Percentiles rank a stretch among this genome's conserved stretches.
Conservation (phyloP, 306 rosid genomes). For the Mimosa bimucronata region DNA sequence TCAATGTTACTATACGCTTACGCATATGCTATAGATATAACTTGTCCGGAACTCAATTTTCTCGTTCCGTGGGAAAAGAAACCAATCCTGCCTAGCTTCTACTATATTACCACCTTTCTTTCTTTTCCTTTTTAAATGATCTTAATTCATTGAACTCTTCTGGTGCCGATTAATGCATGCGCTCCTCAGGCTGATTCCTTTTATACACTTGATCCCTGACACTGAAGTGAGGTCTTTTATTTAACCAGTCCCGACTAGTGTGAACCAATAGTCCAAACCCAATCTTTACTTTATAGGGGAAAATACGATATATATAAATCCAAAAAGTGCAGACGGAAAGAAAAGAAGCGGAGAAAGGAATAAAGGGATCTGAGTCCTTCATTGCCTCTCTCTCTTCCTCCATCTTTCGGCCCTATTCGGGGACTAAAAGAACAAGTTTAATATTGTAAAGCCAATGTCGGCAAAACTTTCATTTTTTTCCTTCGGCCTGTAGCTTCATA, state of each 20-base stretch:
- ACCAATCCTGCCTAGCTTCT: background rate
- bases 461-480: background rate
- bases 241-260: background rate
- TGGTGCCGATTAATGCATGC: background rate
- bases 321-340: constrained; percentile 33
- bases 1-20: background rate
- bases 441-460: constrained; percentile 26
- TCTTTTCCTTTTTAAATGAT: too few species aligned
- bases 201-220: background rate
- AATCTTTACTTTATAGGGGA: constrained; percentile 10
- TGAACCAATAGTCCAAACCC: constrained; percentile 11
- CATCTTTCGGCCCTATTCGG: background rate
- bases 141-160: background rate
- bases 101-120: too few species aligned
- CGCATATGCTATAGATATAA: background rate
- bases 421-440: background rate
- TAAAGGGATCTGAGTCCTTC: background rate
- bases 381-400: background rate
- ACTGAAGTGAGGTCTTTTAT: background rate
- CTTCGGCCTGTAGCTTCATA: background rate
- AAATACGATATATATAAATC: constrained; percentile 25
- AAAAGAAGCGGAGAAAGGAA: background rate
- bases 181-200: constrained; percentile 9
- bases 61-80: background rate
- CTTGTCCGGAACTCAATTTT: background rate